A percentile compares a stretch with the other conserved stretches of the same genome.
phyloP scores from a whole-genome alignment of 2,329 filamentous ascomycete genomes.

The Mollisiaceae sp. region DNA sequence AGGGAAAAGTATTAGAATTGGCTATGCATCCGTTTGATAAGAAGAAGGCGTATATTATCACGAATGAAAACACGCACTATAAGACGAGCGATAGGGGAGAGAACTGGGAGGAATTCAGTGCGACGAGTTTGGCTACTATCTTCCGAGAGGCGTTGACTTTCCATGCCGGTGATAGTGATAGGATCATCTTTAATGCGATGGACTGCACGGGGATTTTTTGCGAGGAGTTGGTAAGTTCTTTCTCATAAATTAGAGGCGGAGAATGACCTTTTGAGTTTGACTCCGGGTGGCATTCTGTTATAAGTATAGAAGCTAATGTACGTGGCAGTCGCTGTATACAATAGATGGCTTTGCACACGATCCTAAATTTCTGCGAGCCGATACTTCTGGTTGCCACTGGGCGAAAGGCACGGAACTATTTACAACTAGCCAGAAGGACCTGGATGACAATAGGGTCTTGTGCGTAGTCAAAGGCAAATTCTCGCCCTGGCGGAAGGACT shows the following conservation, averaged over 20 bases:
- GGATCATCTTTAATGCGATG: conserved; percentile 83
- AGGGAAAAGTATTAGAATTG: conserved; percentile 66
- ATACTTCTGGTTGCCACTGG: conserved; percentile 83
- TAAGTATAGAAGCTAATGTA: conserved; percentile 14
- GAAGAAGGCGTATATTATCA: conserved; percentile 80
- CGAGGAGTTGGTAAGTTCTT: conserved; percentile 54
- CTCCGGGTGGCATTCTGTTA: background rate
- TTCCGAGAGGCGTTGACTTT: conserved; percentile 69
- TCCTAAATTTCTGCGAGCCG: conserved; percentile 67
- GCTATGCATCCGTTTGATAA: conserved; percentile 80
- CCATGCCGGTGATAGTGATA: conserved; percentile 81
- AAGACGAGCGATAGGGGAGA: conserved; percentile 83
- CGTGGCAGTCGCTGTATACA: conserved; percentile 68
- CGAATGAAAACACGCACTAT: conserved; percentile 73
- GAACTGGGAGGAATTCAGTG: conserved; percentile 77
- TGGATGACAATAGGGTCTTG: conserved; percentile 73
- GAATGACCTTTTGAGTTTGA: conserved; percentile 20
- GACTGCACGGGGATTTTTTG: conserved; percentile 69
- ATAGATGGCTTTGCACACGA: conserved; percentile 79
- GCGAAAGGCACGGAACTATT: conserved; percentile 80
- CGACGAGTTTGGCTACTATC: conserved; percentile 60
- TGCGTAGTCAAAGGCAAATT: conserved; percentile 80
- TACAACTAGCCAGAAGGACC: conserved; percentile 66
- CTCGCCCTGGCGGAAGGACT: conserved; percentile 73
- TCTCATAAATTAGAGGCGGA: background rate